A percentile compares a stretch with the other conserved stretches of the same genome.
Evolutionary conservation across 805 yeast genomes (phyloP).

Genomic region (Yarrowia keelungensis): DNA sequence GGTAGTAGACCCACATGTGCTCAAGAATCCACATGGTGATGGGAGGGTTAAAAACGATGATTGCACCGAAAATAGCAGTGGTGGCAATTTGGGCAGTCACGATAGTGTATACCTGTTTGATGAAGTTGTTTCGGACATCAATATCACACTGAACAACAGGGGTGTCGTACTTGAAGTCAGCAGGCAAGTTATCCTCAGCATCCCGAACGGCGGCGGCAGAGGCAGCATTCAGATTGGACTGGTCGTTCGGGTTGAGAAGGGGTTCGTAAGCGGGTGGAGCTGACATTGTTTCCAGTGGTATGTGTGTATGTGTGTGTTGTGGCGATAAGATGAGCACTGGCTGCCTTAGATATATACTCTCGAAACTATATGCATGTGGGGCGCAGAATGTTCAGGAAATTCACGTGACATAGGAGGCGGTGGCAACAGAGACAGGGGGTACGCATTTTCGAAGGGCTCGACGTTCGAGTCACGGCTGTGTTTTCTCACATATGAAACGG

Average conservation of each 20-base stretch:
- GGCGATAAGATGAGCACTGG: slow-evolving; percentile 1
- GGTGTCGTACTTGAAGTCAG: slow-evolving; percentile 84
- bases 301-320: neutral
- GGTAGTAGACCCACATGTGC: slow-evolving; percentile 65
- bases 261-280: slow-evolving; percentile 39
- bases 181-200: slow-evolving; percentile 47
- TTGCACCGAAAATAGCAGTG: slow-evolving; percentile 65
- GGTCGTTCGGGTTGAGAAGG: slow-evolving; percentile 31
- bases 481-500: no score
- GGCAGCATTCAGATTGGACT: slow-evolving; percentile 18
- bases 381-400: slow-evolving; percentile 1
- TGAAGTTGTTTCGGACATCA: slow-evolving; percentile 74
- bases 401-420: slow-evolving; percentile 30
- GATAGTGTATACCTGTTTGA: slow-evolving; percentile 79
- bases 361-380: slow-evolving; percentile 1
- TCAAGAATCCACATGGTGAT: slow-evolving; percentile 62
- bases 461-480: neutral
- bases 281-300: neutral
- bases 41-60: slow-evolving; percentile 56
- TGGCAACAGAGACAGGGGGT: slow-evolving; percentile 16
- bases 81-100: slow-evolving; percentile 67
- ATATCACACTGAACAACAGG: slow-evolving; percentile 79
- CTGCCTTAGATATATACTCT: slow-evolving; percentile 14
- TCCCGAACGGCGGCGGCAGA: slow-evolving; percentile 24
- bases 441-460: neutral